Evolutionary conservation across 2,329 filamentous ascomycete genomes (phyloP).

Genomic region (Clarireedia monteithiana): DNA sequence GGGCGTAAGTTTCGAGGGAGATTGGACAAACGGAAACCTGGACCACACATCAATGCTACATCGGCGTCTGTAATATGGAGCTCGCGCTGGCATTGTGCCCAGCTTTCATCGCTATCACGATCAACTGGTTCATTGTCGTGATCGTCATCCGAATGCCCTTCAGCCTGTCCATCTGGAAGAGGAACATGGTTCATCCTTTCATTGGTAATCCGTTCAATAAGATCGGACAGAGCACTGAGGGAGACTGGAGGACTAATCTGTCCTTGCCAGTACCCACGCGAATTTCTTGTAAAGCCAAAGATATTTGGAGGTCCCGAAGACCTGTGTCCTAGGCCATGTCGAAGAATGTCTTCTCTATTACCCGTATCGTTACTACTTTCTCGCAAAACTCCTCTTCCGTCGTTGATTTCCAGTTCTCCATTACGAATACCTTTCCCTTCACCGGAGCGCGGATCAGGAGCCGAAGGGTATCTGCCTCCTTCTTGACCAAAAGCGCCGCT

Average conservation of each 20-base stretch:
- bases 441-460: constrained; percentile 48
- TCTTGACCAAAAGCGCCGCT: constrained; percentile 69
- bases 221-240: constrained; percentile 8
- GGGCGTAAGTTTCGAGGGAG: constrained; percentile 17
- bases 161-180: neutral
- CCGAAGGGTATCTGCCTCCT: constrained; percentile 52
- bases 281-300: constrained; percentile 1
- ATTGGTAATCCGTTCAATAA: constrained; percentile 12
- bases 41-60: constrained; percentile 23
- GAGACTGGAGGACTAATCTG: constrained; percentile 23
- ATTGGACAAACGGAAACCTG: constrained; percentile 19
- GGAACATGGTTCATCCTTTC: neutral
- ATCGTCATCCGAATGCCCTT: neutral
- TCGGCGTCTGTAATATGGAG: constrained; percentile 26
- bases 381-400: constrained; percentile 51
- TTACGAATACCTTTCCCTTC: constrained; percentile 62
- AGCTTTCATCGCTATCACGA: neutral
- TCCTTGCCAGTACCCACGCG: constrained; percentile 22
- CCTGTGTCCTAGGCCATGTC: constrained; percentile 26
- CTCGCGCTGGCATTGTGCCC: constrained; percentile 20
- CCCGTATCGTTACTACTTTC: constrained; percentile 53
- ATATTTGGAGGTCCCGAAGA: constrained; percentile 10
- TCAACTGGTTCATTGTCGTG: neutral
- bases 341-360: constrained; percentile 53
- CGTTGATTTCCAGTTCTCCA: constrained; percentile 56